Percentiles rank a stretch among this genome's conserved stretches.
These are phyloP conservation scores for Candida sanyiensis DNA, from an alignment of 805 yeast genomes.

Conservation along the genomic window DNA sequence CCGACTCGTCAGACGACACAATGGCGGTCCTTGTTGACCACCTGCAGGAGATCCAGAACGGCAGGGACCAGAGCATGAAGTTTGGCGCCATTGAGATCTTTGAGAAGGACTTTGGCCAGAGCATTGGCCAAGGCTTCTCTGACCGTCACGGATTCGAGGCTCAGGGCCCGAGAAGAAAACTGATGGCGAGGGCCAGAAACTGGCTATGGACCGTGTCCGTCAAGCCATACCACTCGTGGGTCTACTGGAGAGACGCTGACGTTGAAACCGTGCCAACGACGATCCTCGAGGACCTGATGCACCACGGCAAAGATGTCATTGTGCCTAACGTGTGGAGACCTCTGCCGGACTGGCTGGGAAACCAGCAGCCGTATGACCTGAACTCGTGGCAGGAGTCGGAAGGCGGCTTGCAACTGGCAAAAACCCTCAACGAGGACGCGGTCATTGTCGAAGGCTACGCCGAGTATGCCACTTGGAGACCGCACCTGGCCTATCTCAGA, in stretches of 20 bases:
- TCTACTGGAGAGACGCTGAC: constrained; percentile 97
- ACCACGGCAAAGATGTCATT: constrained; percentile 82
- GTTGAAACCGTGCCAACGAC: constrained; percentile 85
- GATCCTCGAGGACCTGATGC: constrained; percentile 88
- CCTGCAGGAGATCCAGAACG: constrained; percentile 59
- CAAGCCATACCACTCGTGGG: constrained; percentile 92
- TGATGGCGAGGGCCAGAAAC: constrained; percentile 94
- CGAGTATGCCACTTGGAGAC: constrained; percentile 97
- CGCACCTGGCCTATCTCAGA: constrained; percentile 90
- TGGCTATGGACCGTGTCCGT: constrained; percentile 88
- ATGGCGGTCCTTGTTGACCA: constrained; percentile 59
- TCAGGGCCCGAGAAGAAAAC: constrained; percentile 90
- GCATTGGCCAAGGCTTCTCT: constrained; percentile 86
- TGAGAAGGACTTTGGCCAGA: constrained; percentile 92
- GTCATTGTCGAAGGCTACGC: constrained; percentile 97
- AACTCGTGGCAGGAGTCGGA: constrained; percentile 85
- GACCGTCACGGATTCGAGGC: constrained; percentile 96
- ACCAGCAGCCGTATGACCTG: constrained; percentile 79
- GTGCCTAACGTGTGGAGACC: constrained; percentile 96
- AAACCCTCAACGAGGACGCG: constrained; percentile 80
- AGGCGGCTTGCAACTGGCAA: constrained; percentile 74
- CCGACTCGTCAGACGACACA: constrained; percentile 88
- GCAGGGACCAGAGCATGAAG: constrained; percentile 51
- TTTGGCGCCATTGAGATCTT: constrained; percentile 83
- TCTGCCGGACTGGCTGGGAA: constrained; percentile 79